These are phyloP conservation scores for Penicillium lagena DNA, from an alignment of 495 filamentous ascomycete species.

Conservation along the genomic window DNA sequence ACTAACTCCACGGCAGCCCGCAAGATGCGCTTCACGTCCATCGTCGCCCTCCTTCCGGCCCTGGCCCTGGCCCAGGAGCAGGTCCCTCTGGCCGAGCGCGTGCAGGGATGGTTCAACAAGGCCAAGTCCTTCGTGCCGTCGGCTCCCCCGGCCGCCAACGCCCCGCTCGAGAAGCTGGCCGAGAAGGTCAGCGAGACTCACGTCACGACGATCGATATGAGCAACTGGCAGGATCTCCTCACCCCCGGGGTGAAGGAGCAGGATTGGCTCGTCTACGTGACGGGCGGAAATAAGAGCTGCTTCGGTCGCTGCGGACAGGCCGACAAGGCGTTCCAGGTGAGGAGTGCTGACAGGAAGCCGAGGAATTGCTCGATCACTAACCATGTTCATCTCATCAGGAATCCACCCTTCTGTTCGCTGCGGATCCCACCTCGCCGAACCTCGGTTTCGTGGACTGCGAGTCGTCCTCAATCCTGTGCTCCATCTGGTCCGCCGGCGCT, in stretches of 20 bases:
- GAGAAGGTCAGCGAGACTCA: constrained; percentile 50
- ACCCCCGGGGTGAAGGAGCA: constrained; percentile 57
- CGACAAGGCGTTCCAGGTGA: constrained; percentile 52
- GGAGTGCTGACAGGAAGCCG: constrained; percentile 1
- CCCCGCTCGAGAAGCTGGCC: constrained; percentile 44
- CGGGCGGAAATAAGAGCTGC: constrained; percentile 85
- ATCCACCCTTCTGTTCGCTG: constrained; percentile 60
- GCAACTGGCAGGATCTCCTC: constrained; percentile 68
- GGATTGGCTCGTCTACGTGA: constrained; percentile 77
- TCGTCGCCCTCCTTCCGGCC: constrained; percentile 59
- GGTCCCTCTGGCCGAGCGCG: constrained; percentile 62
- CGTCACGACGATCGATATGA: constrained; percentile 55
- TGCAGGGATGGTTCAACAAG: constrained; percentile 59
- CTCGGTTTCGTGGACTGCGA: constrained; percentile 78
- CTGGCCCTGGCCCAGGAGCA: constrained; percentile 69
- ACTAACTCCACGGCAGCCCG: constrained; percentile 13
- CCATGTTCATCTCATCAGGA: constrained; percentile 35
- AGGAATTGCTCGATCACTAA: background rate
- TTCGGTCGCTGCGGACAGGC: constrained; percentile 53
- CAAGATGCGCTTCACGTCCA: constrained; percentile 66
- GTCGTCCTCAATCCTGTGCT: constrained; percentile 69
- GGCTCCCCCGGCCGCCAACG: constrained; percentile 30
- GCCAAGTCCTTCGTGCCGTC: constrained; percentile 54
- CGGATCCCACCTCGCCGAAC: constrained; percentile 58
- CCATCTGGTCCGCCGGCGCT: constrained; percentile 66